phyloP scores from a whole-genome alignment of 2,329 filamentous ascomycete species.

The Cordyceps cateniannulata region DNA sequence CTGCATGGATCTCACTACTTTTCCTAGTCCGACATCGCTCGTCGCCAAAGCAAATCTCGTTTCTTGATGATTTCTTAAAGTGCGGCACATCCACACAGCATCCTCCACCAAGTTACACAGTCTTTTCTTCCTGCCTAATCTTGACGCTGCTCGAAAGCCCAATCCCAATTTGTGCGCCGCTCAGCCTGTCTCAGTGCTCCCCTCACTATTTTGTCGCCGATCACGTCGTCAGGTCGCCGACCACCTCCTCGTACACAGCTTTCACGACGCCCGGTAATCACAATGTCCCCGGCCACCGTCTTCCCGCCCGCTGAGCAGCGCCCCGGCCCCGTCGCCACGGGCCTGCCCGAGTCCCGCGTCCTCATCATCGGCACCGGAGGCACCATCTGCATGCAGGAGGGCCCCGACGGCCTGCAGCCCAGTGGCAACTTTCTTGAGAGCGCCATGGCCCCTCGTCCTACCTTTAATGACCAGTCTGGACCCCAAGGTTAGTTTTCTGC shows the following conservation, averaged over 20 bases:
- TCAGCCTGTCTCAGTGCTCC: background rate
- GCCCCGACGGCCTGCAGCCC: constrained; percentile 72
- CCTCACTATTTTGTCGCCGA: background rate
- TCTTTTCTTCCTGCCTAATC: background rate
- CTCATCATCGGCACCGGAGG: constrained; percentile 87
- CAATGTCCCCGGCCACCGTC: constrained; percentile 17
- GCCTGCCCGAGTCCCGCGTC: constrained; percentile 67
- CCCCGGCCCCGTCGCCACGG: constrained; percentile 17
- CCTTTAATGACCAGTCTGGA: constrained; percentile 65
- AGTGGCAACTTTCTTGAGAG: constrained; percentile 73
- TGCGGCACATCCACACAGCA: background rate
- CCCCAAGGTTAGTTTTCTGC: constrained; percentile 21
- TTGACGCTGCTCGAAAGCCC: background rate
- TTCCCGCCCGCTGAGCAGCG: constrained; percentile 9
- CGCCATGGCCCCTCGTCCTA: constrained; percentile 73
- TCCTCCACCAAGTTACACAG: background rate
- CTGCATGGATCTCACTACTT: background rate
- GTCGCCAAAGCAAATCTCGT: background rate
- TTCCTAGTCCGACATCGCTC: constrained; percentile 11
- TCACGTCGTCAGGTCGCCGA: background rate
- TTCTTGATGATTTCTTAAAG: background rate
- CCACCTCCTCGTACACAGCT: background rate
- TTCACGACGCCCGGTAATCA: background rate
- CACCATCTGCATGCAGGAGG: constrained; percentile 86
- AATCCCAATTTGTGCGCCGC: background rate